A percentile compares a stretch with the other conserved stretches of the same genome.
Evolutionary conservation across 2,329 filamentous ascomycete species (phyloP).

Genomic region (Aspergillus proliferans): DNA sequence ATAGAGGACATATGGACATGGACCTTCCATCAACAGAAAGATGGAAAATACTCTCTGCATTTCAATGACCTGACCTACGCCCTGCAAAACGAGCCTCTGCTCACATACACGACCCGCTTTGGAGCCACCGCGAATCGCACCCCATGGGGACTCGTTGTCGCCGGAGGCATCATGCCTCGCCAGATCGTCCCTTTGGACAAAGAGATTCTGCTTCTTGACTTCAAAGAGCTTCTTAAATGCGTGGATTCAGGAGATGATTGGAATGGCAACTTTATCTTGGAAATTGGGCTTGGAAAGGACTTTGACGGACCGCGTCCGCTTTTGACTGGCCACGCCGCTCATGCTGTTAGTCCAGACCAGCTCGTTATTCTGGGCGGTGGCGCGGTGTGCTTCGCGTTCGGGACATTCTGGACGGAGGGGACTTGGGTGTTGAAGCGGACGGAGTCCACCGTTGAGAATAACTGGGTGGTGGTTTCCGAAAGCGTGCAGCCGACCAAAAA

Average conservation of each 20-base stretch:
- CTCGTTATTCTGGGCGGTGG: slow-evolving; percentile 69
- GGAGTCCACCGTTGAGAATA: slow-evolving; percentile 18
- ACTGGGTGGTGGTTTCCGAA: slow-evolving; percentile 27
- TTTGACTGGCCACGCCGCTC: slow-evolving; percentile 61
- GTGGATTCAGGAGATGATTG: slow-evolving; percentile 14
- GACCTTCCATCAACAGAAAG: slow-evolving; percentile 44
- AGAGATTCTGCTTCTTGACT: slow-evolving; percentile 47
- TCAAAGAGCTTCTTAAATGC: slow-evolving; percentile 12
- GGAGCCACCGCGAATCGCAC: slow-evolving; percentile 48
- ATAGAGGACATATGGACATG: slow-evolving; percentile 60
- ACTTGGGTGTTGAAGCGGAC: slow-evolving; percentile 43
- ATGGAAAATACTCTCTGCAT: slow-evolving; percentile 22
- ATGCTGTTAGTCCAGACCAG: slow-evolving; percentile 42
- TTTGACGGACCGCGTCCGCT: slow-evolving; percentile 53
- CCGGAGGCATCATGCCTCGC: slow-evolving; percentile 45
- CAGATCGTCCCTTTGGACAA: slow-evolving; percentile 37
- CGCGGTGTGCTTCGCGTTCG: slow-evolving; percentile 85
- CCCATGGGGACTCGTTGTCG: slow-evolving; percentile 42
- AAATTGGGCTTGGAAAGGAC: slow-evolving; percentile 19
- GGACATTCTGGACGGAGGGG: slow-evolving; percentile 71
- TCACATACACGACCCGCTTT: slow-evolving; percentile 37
- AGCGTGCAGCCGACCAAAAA: slow-evolving; percentile 7
- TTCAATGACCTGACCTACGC: slow-evolving; percentile 20
- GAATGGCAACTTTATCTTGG: slow-evolving; percentile 19
- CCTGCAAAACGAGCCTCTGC: slow-evolving; percentile 21